Base-by-base conservation (phyloP, 352 stramenopile species). In the Phytophthora rubi region DNA sequence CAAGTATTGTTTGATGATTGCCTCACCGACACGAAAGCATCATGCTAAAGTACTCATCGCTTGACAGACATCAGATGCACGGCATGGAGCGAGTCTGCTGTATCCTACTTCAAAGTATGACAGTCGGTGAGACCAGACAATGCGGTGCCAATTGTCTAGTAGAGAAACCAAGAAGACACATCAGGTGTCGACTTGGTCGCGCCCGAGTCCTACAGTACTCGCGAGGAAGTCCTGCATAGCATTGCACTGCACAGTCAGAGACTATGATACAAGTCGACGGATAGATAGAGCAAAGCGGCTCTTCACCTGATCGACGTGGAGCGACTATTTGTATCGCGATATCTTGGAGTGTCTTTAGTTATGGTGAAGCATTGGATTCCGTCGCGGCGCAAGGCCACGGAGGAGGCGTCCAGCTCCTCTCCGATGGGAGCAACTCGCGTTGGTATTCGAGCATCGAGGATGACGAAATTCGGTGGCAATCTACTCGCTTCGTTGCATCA, bases 321-420 rank as follows among this genome's bases (percentile, higher is more conserved):
- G 16, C 26, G 52, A 44, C 30, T 33, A 28, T 59, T 32, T 48
- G 53, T 8, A 55, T 32, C 10, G 18, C 10, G 48, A 30, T 35
- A 7, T 35, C 9, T 5, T 13, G 10, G 47, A 53, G 51, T 16
- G 35, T 60, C 49, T 10, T 18, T 6, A 51, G 39, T 26, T 26
- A 73, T 73, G 70, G 70, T 76, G 21, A 73, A 76, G 35, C 9
- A 44, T 18, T 72, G 68, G 68, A 45, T 62, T 44, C 51, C 53
- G 8, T 60, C 61, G n/a, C 62, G 62, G 6, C 9, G n/a, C 4
- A 68, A 62, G 52, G 7, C 32, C 13, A 69, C 52, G 45, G 65
- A 58, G 35, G 35, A 73, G 35, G 48, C 16, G 28, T 12, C 44
- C 10, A 54, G 42, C 26, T 66, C 57, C 12, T 56, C 56, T 44